phyloP scores from a whole-genome alignment of 805 yeast genomes.

The Metschnikowia aberdeeniae region DNA sequence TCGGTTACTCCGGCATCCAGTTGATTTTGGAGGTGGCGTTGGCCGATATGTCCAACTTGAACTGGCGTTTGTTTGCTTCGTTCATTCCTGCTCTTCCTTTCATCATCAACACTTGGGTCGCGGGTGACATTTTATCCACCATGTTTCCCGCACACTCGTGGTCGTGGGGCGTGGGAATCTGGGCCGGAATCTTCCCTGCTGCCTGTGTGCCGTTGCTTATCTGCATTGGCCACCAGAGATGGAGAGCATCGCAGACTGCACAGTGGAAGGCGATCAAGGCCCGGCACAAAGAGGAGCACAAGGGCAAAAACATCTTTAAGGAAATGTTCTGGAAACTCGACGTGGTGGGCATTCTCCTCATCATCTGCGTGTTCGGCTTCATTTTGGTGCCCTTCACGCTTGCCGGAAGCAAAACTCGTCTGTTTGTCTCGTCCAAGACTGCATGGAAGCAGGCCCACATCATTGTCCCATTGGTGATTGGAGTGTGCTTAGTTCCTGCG shows the following conservation, averaged over 20 bases:
- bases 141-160: slow-evolving; percentile 54
- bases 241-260: slow-evolving; percentile 48
- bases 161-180: slow-evolving; percentile 65
- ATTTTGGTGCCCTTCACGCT: slow-evolving; percentile 69
- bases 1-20: slow-evolving; percentile 60
- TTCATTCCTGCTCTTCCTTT: slow-evolving; percentile 68
- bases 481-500: slow-evolving; percentile 56
- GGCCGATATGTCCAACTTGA: slow-evolving; percentile 65
- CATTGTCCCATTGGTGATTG: slow-evolving; percentile 68
- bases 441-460: slow-evolving; percentile 58
- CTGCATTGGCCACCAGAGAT: slow-evolving; percentile 54
- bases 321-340: slow-evolving; percentile 62
- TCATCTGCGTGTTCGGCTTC: slow-evolving; percentile 57
- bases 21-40: slow-evolving; percentile 53
- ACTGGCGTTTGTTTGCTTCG: slow-evolving; percentile 65
- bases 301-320: slow-evolving; percentile 17
- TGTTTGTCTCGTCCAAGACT: slow-evolving; percentile 22
- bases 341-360: slow-evolving; percentile 54
- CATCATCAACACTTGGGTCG: slow-evolving; percentile 74
- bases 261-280: slow-evolving; percentile 43
- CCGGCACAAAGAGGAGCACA: slow-evolving; percentile 33
- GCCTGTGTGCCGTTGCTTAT: slow-evolving; percentile 55
- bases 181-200: slow-evolving; percentile 73
- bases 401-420: slow-evolving; percentile 45
- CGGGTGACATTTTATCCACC: slow-evolving; percentile 51